phyloP scores from a whole-genome alignment of 2,329 filamentous ascomycete genomes.

The Pseudogymnoascus sp. region DNA sequence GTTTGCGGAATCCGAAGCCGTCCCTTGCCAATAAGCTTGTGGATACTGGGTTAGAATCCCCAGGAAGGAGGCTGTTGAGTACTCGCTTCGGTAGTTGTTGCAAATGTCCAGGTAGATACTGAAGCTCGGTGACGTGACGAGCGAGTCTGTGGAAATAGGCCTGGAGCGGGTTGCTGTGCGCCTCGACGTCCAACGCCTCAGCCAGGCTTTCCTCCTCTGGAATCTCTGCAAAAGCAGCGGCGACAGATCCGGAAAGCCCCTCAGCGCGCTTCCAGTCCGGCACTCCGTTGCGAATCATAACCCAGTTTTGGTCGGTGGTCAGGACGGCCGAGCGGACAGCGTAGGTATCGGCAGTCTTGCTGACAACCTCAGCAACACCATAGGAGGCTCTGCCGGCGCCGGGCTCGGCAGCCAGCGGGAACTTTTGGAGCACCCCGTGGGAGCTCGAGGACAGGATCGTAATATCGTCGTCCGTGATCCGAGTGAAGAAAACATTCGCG shows the following conservation, averaged over 20 bases:
- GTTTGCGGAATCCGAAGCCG: conserved; percentile 81
- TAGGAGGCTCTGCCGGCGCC: conserved; percentile 46
- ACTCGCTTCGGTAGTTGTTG: conserved; percentile 60
- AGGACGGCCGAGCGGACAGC: conserved; percentile 72
- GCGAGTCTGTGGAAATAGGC: conserved; percentile 86
- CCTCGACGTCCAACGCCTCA: conserved; percentile 76
- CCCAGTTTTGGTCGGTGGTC: conserved; percentile 64
- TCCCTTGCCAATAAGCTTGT: conserved; percentile 50
- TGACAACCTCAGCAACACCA: conserved; percentile 73
- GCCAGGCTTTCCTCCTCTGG: conserved; percentile 66
- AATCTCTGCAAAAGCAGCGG: conserved; percentile 72
- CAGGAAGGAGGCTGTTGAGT: conserved; percentile 49
- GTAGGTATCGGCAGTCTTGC: conserved; percentile 56
- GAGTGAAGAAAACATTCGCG: conserved; percentile 81
- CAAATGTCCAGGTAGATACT: conserved; percentile 67
- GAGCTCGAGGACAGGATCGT: conserved; percentile 68
- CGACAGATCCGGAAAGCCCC: conserved; percentile 68
- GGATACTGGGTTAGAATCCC: conserved; percentile 40
- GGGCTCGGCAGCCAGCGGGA: conserved; percentile 47
- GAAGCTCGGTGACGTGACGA: conserved; percentile 71
- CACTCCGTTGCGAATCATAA: conserved; percentile 74
- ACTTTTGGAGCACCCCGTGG: conserved; percentile 66
- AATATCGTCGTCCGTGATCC: conserved; percentile 67
- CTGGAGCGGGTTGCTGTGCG: conserved; percentile 66
- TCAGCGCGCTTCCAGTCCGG: conserved; percentile 74